phyloP scores from a whole-genome alignment of 352 stramenopile genomes.

The Lagenidium giganteum region DNA sequence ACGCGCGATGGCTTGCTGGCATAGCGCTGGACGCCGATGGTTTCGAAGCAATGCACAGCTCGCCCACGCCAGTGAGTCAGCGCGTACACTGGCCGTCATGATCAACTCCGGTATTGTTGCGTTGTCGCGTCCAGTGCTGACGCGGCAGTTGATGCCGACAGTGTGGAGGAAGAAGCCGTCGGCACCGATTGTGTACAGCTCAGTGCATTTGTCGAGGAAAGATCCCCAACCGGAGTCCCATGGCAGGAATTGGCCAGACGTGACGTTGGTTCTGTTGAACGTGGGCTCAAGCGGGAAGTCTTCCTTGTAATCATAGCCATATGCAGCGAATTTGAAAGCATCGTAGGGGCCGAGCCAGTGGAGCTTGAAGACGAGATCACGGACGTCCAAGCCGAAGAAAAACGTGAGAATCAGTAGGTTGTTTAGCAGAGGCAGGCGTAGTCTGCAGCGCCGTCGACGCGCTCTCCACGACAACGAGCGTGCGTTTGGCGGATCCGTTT shows the following conservation, averaged over 20 bases:
- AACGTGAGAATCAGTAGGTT: conserved; percentile 18
- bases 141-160: conserved; percentile 18
- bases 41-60: conserved; percentile 49
- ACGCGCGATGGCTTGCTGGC: conserved; percentile 49
- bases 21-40: conserved; percentile 40
- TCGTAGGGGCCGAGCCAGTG: conserved; percentile 24
- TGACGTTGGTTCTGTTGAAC: conserved; percentile 5
- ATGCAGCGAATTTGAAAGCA: conserved; percentile 18
- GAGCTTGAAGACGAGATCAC: conserved; percentile 26
- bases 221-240: conserved; percentile 24
- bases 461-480: too few species aligned
- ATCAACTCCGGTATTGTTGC: conserved; percentile 22
- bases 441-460: too few species aligned
- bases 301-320: conserved; percentile 2
- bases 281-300: conserved; percentile 9
- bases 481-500: too few species aligned
- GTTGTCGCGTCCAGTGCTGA: conserved; percentile 7
- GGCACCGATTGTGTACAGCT: conserved; percentile 12
- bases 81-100: conserved; percentile 30
- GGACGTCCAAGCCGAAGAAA: conserved; percentile 27
- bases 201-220: conserved; percentile 22
- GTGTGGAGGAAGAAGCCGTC: conserved; percentile 13
- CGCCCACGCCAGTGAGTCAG: conserved; percentile 47
- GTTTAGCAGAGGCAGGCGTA: conserved; percentile 12
- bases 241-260: conserved; percentile 2